Conservation (phyloP, 495 filamentous ascomycete genomes). For the Chlorociboria aeruginascens region DNA sequence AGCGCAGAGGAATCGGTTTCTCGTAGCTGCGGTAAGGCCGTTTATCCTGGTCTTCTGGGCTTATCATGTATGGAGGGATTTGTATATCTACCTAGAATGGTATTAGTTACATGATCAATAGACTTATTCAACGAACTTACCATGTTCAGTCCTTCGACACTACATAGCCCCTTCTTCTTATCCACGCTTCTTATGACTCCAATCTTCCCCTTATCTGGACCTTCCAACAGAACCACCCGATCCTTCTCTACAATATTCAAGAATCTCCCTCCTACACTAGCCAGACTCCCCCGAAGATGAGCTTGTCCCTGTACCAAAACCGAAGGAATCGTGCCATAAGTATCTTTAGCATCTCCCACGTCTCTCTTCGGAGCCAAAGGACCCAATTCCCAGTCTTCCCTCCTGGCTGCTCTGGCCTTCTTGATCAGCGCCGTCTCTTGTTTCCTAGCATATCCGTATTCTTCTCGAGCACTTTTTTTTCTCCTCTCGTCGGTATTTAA, state of each 20-base stretch:
- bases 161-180: constrained; percentile 40
- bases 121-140: constrained; percentile 31
- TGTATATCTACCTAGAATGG: constrained; percentile 39
- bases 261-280: constrained; percentile 34
- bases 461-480: constrained; percentile 25
- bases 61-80: constrained; percentile 41
- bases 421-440: constrained; percentile 14
- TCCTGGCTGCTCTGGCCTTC: constrained; percentile 25
- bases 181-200: constrained; percentile 50
- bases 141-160: constrained; percentile 52
- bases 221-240: constrained; percentile 65
- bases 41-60: constrained; percentile 25
- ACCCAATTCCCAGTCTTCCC: constrained; percentile 68
- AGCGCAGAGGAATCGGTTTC: constrained; percentile 47
- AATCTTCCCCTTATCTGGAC: constrained; percentile 72
- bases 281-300: constrained; percentile 23
- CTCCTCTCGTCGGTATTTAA: constrained; percentile 17
- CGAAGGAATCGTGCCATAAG: constrained; percentile 13
- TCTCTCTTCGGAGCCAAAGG: constrained; percentile 64
- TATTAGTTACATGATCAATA: background rate
- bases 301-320: background rate
- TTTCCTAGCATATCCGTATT: constrained; percentile 25
- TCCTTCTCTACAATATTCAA: constrained; percentile 58
- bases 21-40: constrained; percentile 32
- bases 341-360: constrained; percentile 29